Base-by-base conservation (phyloP, 169 alveolate species). In the Babesia sp. region DNA sequence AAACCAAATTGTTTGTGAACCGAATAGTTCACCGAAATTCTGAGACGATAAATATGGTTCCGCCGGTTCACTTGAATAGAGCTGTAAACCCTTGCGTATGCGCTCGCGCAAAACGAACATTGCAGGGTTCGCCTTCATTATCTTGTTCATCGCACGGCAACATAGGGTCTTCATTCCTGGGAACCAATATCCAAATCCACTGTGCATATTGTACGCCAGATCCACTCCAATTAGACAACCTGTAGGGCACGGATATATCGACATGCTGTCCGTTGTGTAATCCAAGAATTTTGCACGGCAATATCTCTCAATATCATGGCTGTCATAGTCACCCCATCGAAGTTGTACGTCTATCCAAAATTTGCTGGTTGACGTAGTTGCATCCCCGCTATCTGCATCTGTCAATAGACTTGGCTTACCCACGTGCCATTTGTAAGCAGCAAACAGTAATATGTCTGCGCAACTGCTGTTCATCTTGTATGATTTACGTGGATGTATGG, bases 281-380 rank as follows among this genome's bases (percentile, higher is more conserved):
- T 98, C 99, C 70, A 98, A 86, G 90, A 98, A 98, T 91, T 98
- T 98, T 29, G 99, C 98, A 45, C 99, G 94, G 59, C 98, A 95
- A 86, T 98, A 98, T 57, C 99, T 92, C 90, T 98, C 99, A 57
- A 98, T 97, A 87, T 97, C 99, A 87, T 98, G 99, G 53, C 98
- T 95, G 88, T 98, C 99, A 84, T 97, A 98, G 90, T 98, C 99
- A 26, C 99, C 99, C 99, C 99, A 98, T 45, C 99, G 93, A 60
- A 98, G 92, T 92, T 98, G 99, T 31, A 98, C 98, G 86, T 98
- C 99, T 36, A 98, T 87, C 99, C 99, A 97, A 86, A 90, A 96
- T 90, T 93, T 96, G 55, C 90, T 91, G 18, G 96, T 73, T 20
- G 93, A 88, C 28, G 94, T 98, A 73, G 85, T 92, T 16, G 88